A percentile compares a stretch with the other conserved stretches of the same genome.
Evolutionary conservation across 352 stramenopile genomes (phyloP).

Genomic region (Globisporangium nodosum): DNA sequence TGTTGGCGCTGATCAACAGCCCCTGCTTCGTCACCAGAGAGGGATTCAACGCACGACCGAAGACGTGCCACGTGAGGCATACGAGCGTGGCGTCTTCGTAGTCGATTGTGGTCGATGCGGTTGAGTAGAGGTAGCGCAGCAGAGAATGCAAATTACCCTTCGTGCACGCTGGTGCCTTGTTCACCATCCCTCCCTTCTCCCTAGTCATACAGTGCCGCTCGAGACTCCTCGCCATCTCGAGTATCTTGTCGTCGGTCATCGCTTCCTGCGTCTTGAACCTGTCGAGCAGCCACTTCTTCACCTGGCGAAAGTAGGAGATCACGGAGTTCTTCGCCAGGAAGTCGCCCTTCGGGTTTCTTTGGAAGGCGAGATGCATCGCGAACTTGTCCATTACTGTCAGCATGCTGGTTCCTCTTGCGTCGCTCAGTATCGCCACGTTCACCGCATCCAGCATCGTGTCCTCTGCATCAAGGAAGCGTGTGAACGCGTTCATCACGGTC

Average conservation of each 20-base stretch:
- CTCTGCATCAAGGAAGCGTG: too few relatives aligned
- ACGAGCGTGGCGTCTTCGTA: slow-evolving; percentile 27
- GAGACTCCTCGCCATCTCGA: not conserved
- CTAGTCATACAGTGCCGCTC: slow-evolving; percentile 8
- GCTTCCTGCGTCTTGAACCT: not conserved
- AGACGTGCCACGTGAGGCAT: slow-evolving; percentile 28
- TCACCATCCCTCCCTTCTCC: slow-evolving; percentile 16
- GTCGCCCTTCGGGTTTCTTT: too few relatives aligned
- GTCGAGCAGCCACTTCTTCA: too few relatives aligned
- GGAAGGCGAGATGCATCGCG: too few relatives aligned
- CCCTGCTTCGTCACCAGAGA: slow-evolving; percentile 20
- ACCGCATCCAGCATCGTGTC: too few relatives aligned
- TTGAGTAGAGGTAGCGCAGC: slow-evolving; percentile 20
- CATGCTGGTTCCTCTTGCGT: too few relatives aligned
- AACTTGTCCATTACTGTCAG: too few relatives aligned
- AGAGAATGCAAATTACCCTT: slow-evolving; percentile 43
- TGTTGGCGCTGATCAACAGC: slow-evolving; percentile 12
- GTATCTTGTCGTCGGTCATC: not conserved
- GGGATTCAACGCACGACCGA: slow-evolving; percentile 24
- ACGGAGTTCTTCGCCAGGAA: too few relatives aligned
- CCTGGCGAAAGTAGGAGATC: too few relatives aligned
- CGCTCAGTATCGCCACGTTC: too few relatives aligned
- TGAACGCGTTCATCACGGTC: too few relatives aligned
- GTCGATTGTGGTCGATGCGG: slow-evolving; percentile 10
- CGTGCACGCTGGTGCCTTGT: slow-evolving; percentile 39